phyloP scores from a whole-genome alignment of 2,329 filamentous ascomycete genomes.

The Ustilaginoidea virens region DNA sequence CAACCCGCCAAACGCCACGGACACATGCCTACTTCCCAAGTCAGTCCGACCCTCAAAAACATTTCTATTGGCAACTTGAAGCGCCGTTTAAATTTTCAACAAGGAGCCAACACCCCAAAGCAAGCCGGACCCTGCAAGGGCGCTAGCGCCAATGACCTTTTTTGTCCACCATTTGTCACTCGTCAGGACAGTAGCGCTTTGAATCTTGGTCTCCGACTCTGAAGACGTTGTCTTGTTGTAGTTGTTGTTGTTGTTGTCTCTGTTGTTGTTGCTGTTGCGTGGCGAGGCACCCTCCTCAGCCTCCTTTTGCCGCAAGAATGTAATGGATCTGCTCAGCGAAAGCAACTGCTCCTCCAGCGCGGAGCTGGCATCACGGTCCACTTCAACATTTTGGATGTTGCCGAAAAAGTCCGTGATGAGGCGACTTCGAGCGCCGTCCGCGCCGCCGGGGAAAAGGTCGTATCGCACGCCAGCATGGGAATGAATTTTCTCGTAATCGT shows the following conservation, averaged over 20 bases:
- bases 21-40: too few relatives aligned
- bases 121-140: conserved; percentile 43
- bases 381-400: conserved; percentile 92
- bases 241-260: too few relatives aligned
- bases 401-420: conserved; percentile 95
- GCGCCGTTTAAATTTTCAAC: conserved; percentile 18
- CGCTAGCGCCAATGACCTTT: conserved; percentile 45
- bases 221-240: too few relatives aligned
- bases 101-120: conserved; percentile 44
- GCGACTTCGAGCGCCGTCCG: conserved; percentile 58
- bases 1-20: too few relatives aligned
- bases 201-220: conserved; percentile 14
- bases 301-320: conserved; percentile 32
- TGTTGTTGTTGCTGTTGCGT: too few relatives aligned
- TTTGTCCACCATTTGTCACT: conserved; percentile 54
- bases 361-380: conserved; percentile 47
- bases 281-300: conserved; percentile 25
- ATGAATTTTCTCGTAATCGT: conserved; percentile 89
- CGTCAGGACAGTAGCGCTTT: conserved; percentile 40
- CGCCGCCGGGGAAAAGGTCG: conserved; percentile 83
- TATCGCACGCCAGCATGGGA: conserved; percentile 83
- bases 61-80: neutral
- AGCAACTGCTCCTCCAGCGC: conserved; percentile 59
- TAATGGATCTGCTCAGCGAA: conserved; percentile 55
- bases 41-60: too few relatives aligned